Conservation (phyloP, 352 stramenopile genomes). For the Discostella stelligera region DNA sequence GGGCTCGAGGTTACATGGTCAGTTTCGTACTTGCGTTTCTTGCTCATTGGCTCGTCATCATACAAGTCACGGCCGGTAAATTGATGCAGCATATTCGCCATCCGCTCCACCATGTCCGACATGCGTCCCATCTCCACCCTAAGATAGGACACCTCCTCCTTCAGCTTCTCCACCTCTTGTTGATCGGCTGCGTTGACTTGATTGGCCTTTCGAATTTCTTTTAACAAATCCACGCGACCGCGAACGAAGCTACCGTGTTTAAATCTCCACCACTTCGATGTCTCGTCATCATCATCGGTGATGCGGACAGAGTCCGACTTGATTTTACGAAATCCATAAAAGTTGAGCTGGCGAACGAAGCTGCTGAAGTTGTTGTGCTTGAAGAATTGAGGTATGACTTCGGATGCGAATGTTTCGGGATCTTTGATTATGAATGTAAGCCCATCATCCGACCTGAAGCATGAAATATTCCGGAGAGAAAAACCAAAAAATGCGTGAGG, state of each 20-base stretch:
- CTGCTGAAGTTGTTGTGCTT: conserved; percentile 88
- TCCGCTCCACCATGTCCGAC: conserved; percentile 38
- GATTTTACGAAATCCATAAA: conserved; percentile 76
- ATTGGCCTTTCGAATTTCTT: conserved; percentile 73
- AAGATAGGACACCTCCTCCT: conserved; percentile 62
- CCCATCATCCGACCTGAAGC: conserved; percentile 60
- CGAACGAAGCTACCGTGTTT: conserved; percentile 76
- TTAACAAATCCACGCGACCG: conserved; percentile 65
- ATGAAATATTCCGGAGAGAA: conserved; percentile 2
- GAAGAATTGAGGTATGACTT: conserved; percentile 86
- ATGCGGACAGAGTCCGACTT: conserved; percentile 69
- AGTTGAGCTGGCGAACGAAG: conserved; percentile 85
- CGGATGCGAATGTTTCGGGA: conserved; percentile 68
- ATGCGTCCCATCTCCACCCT: conserved; percentile 55
- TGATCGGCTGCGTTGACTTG: conserved; percentile 67
- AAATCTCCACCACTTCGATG: conserved; percentile 75
- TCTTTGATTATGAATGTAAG: conserved; percentile 75
- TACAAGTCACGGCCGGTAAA: conserved; percentile 16
- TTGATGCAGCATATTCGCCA: conserved; percentile 46
- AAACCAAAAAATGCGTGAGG: not conserved
- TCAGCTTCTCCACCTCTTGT: conserved; percentile 73
- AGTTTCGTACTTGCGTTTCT: conserved; percentile 51
- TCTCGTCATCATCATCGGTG: conserved; percentile 40
- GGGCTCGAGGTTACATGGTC: conserved; percentile 21
- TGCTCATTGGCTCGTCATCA: conserved; percentile 25